Base-by-base conservation (phyloP, 148 eudicot genomes). In the Cornus suecica region DNA sequence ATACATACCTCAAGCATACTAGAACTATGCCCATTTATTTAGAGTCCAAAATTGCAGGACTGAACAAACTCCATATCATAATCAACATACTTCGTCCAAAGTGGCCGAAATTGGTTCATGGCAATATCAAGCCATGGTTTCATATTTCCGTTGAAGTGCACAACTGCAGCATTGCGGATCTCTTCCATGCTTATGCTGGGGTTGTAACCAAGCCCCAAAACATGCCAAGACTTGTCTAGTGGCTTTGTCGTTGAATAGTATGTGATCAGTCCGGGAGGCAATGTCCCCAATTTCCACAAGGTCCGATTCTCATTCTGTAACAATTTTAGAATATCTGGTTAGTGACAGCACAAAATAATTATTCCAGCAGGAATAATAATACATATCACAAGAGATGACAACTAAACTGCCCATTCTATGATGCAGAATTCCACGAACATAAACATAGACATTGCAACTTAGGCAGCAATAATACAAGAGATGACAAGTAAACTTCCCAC, bases 61-160 rank as follows among this genome's bases (percentile, higher is more conserved):
- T 79, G 76, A 8, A 83, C 79, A 18, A 45, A 79, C 76, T 83
- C 85, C 22, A 70, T 76, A 27, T 79, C 82, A 63, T 83, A 65
- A 66, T 83, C 82, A n/a, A 83, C 85, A 41, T 79, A 79, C 70
- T 79, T 79, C 8, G 85, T 79, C 85, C 85, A 83, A 52, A 83
- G 82, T 24, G 82, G 80, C 10, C 67, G 74, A 27, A 79, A 79
- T 30, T 79, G 80, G 58, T 66, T 76, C 68, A 79, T 83, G 51
- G 80, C 80, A 72, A 79, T 83, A 56, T 79, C 80, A 28, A 74
- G 79, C 85, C 77, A 71, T 29, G 70, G 70, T 65, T 74, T 74
- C 77, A 74, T 74, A 42, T 74, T 74, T 16, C 70, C 72, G 34
- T 79, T 82, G 65, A 66, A 82, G 66, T 79, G 85, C 41, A 79